phyloP scores from a whole-genome alignment of 169 alveolate genomes.

The Cryptosporidium sp. region DNA sequence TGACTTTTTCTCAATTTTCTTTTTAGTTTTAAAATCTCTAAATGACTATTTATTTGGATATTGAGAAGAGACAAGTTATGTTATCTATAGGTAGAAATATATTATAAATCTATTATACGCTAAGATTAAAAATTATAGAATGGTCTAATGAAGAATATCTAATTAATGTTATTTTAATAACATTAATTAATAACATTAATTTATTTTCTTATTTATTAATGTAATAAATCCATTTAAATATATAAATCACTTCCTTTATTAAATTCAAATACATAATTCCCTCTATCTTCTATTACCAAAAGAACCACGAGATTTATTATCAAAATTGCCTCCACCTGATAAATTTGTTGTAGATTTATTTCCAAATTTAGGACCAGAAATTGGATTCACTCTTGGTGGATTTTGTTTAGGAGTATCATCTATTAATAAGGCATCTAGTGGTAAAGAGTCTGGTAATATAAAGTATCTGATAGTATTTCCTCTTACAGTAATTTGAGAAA shows the following conservation, averaged over 20 bases:
- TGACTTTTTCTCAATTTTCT: background rate
- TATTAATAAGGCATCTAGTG: conserved; percentile 94
- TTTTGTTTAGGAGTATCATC: conserved; percentile 95
- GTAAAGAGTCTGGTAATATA: conserved; percentile 95
- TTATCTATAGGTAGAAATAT: no score
- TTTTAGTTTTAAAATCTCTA: no score
- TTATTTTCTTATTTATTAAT: background rate
- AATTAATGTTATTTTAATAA: background rate
- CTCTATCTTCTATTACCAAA: background rate
- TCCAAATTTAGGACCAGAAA: background rate
- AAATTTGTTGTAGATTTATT: background rate
- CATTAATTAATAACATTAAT: no score
- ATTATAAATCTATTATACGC: background rate
- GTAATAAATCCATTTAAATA: no score
- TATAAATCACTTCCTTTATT: background rate
- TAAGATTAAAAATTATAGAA: no score
- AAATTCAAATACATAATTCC: background rate
- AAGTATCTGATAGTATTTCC: conserved; percentile 96
- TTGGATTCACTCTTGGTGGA: conserved; percentile 82
- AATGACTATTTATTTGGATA: no score
- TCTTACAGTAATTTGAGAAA: conserved; percentile 94
- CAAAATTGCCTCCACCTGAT: background rate
- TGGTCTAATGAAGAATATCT: background rate
- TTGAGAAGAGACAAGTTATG: background rate
- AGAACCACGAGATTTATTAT: conserved; percentile 5